A percentile compares a stretch with the other conserved stretches of the same genome.
These are phyloP conservation scores for Moesziomyces sp. DNA, from an alignment of 1,284 basidiomycete species.

Conservation along the genomic window DNA sequence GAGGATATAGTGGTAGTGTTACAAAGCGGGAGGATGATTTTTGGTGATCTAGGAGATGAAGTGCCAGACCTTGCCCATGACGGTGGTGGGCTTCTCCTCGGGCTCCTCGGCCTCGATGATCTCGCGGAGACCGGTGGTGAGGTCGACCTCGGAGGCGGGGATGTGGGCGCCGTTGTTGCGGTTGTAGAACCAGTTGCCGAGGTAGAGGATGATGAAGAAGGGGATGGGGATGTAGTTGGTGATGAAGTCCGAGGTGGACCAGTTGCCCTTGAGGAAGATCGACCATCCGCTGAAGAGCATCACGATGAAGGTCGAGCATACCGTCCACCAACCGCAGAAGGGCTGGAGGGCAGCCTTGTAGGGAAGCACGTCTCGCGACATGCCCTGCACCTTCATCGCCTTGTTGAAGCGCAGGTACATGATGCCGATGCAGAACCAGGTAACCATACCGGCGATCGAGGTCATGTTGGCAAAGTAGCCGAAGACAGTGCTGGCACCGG, in stretches of 20 bases:
- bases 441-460: slow-evolving; percentile 77
- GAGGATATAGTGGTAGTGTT: too few species aligned
- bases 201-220: slow-evolving; percentile 81
- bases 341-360: slow-evolving; percentile 71
- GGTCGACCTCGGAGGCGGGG: slow-evolving; percentile 67
- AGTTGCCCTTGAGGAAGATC: slow-evolving; percentile 61
- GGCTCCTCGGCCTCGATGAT: slow-evolving; percentile 50
- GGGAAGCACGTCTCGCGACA: slow-evolving; percentile 71
- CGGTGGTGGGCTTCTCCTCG: slow-evolving; percentile 44
- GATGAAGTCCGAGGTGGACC: slow-evolving; percentile 73
- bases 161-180: slow-evolving; percentile 67
- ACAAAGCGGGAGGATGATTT: too few species aligned
- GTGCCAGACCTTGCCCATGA: slow-evolving; percentile 48
- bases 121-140: slow-evolving; percentile 72
- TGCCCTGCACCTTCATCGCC: slow-evolving; percentile 75
- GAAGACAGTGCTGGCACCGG: slow-evolving; percentile 73
- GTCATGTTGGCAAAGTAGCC: slow-evolving; percentile 73
- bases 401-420: slow-evolving; percentile 80
- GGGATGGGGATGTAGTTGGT: slow-evolving; percentile 82
- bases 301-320: slow-evolving; percentile 43
- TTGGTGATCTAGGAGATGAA: slow-evolving; percentile 28
- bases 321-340: slow-evolving; percentile 54
- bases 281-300: slow-evolving; percentile 69
- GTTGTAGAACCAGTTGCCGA: slow-evolving; percentile 72
- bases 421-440: slow-evolving; percentile 85